phyloP scores from a whole-genome alignment of 2,329 filamentous ascomycete genomes.

The Aspergillus tubingensis region DNA sequence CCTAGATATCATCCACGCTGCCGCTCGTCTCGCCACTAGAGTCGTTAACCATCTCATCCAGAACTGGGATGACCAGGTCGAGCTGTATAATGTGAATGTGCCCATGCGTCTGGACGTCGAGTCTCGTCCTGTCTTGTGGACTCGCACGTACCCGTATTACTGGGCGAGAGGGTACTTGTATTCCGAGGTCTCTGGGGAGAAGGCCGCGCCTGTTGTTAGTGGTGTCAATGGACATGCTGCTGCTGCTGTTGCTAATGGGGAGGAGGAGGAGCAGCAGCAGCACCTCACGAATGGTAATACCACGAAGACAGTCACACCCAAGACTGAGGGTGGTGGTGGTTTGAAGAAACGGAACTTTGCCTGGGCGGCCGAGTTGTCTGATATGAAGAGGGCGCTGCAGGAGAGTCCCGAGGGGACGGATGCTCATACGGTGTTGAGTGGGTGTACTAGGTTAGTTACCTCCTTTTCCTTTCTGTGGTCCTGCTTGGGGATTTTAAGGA shows the following conservation, averaged over 20 bases:
- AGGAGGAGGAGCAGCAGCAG: not conserved
- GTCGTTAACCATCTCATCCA: conserved; percentile 73
- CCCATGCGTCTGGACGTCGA: conserved; percentile 75
- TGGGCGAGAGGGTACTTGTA: conserved; percentile 80
- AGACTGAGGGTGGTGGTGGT: conserved; percentile 31
- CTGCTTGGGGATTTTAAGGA: too few relatives aligned
- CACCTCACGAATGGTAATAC: not conserved
- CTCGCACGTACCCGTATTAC: conserved; percentile 80
- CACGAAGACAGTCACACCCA: not conserved
- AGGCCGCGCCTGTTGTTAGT: conserved; percentile 54
- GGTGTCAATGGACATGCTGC: conserved; percentile 44
- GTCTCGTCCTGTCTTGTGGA: conserved; percentile 69
- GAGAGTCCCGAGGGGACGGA: conserved; percentile 76
- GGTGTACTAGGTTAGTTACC: conserved; percentile 68
- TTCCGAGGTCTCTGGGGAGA: conserved; percentile 61
- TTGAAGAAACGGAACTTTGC: conserved; percentile 81
- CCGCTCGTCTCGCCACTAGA: conserved; percentile 68
- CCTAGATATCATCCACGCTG: conserved; percentile 70
- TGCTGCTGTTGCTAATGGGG: not conserved
- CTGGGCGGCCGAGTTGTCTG: conserved; percentile 80
- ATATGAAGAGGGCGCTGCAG: conserved; percentile 81
- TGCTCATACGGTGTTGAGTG: conserved; percentile 84
- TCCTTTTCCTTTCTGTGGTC: not conserved
- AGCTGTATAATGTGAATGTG: conserved; percentile 84
- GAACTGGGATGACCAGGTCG: conserved; percentile 70